Base-by-base conservation (phyloP, 192 early-diverging fungal genomes). In the Rhizophagus clarus region DNA sequence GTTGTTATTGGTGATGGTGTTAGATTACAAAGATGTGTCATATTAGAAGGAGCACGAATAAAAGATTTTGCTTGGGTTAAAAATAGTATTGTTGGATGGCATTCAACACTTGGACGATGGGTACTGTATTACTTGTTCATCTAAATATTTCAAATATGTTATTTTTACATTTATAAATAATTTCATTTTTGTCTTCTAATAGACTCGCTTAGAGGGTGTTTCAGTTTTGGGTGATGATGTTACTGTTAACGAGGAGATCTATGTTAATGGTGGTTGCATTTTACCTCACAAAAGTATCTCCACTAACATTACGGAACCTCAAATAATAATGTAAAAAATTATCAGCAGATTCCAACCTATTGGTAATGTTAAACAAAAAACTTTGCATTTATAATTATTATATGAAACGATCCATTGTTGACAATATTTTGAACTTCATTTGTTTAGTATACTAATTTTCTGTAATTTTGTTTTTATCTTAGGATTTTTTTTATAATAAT, bases 141-240 rank as follows among this genome's bases (percentile, higher is more conserved):
- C 1, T 24, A 2, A 51, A 31, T 26, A 40, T 40, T 20, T n/a
- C 61, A 28, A 62, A 8, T 63, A 22, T 34, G 29, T 26, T 15
- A 31, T n/a, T 28, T 77, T 22, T 60, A 51, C 34, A 69, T 70
- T 42, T 76, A 42, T 17, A 31, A 26, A 76, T 68, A 17, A 69
- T 47, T 26, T 11, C 20, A 31, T 73, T 61, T 82, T 77, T 64
- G 20, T 75, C 60, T 24, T 61, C 26, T 22, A 22, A 72, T 73
- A 85, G 81, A 85, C 95, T 45, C 95, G 98, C 63, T 86, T 98
- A 74, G 98, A 99, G 84, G 95, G 95, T 71, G 91, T 93, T n/a
- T 93, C 94, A 28, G 98, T 99, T 61, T 88, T 98, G 62, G 98
- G 98, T 79, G 98, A 98, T 78, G 97, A 99, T 86, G 98, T 99